phyloP scores from a whole-genome alignment of 257 asterid genomes.

The Gynochthodes officinalis region DNA sequence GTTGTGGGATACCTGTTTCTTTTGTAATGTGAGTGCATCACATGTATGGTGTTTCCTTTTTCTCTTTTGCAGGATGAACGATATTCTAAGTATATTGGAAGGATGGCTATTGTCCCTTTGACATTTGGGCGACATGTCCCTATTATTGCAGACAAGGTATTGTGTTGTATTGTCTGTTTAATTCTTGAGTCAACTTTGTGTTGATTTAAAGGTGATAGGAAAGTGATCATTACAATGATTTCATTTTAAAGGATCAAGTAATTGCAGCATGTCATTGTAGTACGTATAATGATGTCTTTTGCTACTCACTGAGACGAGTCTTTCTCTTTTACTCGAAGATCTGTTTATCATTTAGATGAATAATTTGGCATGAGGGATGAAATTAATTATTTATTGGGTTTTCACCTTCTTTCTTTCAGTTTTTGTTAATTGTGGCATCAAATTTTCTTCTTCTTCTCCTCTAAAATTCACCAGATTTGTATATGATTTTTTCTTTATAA shows the following conservation, averaged over 20 bases:
- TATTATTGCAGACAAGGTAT: conserved; percentile 90
- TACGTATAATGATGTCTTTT: background rate
- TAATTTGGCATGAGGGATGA: background rate
- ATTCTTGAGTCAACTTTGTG: background rate
- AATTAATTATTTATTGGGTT: background rate
- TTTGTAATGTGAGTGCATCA: background rate
- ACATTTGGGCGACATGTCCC: conserved; percentile 98
- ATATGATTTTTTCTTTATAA: background rate
- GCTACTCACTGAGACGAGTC: background rate
- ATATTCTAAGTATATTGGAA: conserved; percentile 81
- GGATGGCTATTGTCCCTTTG: conserved; percentile 90
- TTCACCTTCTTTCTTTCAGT: background rate
- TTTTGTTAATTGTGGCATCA: background rate
- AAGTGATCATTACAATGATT: background rate
- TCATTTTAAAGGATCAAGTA: background rate
- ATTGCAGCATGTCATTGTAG: conserved; percentile 4
- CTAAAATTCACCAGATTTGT: too few relatives aligned
- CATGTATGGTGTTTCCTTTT: background rate
- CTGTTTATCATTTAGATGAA: background rate
- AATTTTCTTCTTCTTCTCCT: background rate
- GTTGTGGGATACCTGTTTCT: background rate
- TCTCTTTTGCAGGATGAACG: conserved; percentile 71
- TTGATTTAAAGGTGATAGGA: background rate
- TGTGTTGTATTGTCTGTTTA: background rate
- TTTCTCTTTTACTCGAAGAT: background rate